Percentiles rank a stretch among this genome's conserved stretches.
These are phyloP conservation scores for Cercospora zeina DNA, from an alignment of 2,329 filamentous ascomycete species.

Conservation along the genomic window DNA sequence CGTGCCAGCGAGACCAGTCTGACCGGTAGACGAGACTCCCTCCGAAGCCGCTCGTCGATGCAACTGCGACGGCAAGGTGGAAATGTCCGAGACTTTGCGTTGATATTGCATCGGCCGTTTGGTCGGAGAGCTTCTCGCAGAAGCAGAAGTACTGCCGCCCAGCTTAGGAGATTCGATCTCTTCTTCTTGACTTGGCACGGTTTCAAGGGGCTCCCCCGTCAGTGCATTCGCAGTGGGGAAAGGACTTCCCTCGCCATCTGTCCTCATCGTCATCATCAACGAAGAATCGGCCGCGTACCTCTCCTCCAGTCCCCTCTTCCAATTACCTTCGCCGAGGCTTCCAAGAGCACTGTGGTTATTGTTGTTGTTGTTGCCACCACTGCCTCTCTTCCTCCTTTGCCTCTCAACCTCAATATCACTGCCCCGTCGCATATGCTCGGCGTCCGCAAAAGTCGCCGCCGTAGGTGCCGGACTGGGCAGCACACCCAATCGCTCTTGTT, in stretches of 20 bases:
- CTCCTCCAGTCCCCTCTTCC: conserved; percentile 17
- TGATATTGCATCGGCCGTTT: conserved; percentile 21
- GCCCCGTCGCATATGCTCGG: conserved; percentile 13
- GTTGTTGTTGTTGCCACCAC: not conserved
- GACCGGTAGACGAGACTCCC: not conserved
- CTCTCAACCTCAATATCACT: conserved; percentile 12
- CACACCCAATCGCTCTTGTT: conserved; percentile 31
- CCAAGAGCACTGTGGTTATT: not conserved
- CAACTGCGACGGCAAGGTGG: conserved; percentile 27
- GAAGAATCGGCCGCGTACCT: conserved; percentile 3
- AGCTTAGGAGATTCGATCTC: not conserved
- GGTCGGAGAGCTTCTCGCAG: not conserved
- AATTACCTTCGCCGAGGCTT: not conserved
- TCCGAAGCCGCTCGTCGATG: conserved; percentile 11
- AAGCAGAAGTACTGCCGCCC: not conserved
- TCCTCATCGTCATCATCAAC: not conserved
- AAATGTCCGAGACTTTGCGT: conserved; percentile 33
- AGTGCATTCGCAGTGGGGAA: not conserved
- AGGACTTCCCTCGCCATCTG: not conserved
- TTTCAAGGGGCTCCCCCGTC: conserved; percentile 13
- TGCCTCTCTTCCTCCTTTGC: not conserved
- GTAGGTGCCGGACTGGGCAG: conserved; percentile 37
- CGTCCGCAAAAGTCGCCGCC: conserved; percentile 24
- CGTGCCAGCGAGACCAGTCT: not conserved
- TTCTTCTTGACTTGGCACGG: conserved; percentile 19